Percentiles rank a stretch among this genome's conserved stretches.
phyloP scores from a whole-genome alignment of 768 basidiomycete species.

The Crepidotus variabilis region DNA sequence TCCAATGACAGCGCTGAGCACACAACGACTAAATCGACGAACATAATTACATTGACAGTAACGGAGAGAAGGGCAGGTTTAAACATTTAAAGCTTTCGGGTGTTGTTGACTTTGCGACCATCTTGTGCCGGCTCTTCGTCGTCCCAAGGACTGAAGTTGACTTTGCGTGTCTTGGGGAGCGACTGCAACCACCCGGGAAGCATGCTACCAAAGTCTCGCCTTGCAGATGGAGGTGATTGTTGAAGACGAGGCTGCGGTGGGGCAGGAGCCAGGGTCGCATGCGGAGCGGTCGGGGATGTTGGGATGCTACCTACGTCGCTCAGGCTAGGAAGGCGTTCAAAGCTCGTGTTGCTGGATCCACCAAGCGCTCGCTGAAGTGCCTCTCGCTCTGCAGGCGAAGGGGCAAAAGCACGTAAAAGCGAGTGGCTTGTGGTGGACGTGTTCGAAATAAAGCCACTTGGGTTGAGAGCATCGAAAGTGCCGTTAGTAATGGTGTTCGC shows the following conservation, averaged over 20 bases:
- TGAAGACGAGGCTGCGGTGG: conserved; percentile 33
- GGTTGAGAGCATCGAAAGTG: conserved; percentile 56
- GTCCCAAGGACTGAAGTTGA: conserved; percentile 81
- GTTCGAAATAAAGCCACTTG: conserved; percentile 45
- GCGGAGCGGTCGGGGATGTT: conserved; percentile 54
- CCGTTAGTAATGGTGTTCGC: conserved; percentile 1
- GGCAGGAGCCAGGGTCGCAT: neutral
- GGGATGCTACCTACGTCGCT: conserved; percentile 74
- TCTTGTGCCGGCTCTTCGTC: conserved; percentile 50
- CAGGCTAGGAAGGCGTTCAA: conserved; percentile 75
- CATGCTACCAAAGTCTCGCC: conserved; percentile 26
- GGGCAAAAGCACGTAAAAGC: conserved; percentile 78
- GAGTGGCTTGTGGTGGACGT: conserved; percentile 42
- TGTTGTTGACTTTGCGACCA: neutral
- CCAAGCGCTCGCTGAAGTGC: conserved; percentile 77
- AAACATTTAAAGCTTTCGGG: no score
- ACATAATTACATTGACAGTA: neutral
- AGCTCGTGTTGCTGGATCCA: conserved; percentile 68
- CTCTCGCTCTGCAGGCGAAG: conserved; percentile 84
- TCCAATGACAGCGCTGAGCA: neutral
- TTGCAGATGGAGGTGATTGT: conserved; percentile 16
- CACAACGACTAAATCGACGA: neutral
- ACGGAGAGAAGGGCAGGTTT: neutral
- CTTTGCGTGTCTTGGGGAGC: conserved; percentile 62
- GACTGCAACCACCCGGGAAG: conserved; percentile 69